Percentiles rank a stretch among this genome's conserved stretches.
Evolutionary conservation across 2,329 filamentous ascomycete species (phyloP).

Genomic region (Pseudogymnoascus sp.): DNA sequence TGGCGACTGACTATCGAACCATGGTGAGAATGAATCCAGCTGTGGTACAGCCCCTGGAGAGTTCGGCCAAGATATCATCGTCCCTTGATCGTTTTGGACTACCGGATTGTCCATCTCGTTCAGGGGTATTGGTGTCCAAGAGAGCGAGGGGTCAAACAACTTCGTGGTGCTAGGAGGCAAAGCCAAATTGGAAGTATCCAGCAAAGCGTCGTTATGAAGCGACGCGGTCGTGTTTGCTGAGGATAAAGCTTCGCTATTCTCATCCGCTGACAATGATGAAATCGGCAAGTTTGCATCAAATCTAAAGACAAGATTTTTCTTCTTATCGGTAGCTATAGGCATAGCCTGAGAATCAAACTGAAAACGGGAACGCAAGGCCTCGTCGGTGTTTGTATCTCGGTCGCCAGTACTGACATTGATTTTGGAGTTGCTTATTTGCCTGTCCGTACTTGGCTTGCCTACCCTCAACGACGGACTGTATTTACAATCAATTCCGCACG

Average conservation of each 20-base stretch:
- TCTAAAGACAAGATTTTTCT: background rate
- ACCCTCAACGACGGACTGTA: conserved; percentile 47
- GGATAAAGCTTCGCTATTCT: background rate
- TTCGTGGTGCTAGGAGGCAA: conserved; percentile 10
- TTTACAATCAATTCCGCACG: conserved; percentile 42
- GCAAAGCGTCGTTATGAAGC: background rate
- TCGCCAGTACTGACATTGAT: conserved; percentile 11
- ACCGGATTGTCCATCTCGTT: background rate
- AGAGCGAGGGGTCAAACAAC: conserved; percentile 15
- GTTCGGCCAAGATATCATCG: background rate
- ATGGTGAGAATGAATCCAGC: background rate
- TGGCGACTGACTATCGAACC: background rate
- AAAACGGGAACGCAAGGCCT: background rate
- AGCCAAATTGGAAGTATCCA: background rate
- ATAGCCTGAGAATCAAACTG: conserved; percentile 4
- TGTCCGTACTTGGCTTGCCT: conserved; percentile 40
- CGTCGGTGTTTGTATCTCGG: background rate
- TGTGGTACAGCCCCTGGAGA: background rate
- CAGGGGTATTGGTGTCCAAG: background rate
- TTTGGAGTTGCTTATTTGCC: conserved; percentile 19
- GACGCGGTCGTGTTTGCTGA: conserved; percentile 1
- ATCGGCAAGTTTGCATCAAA: conserved; percentile 7
- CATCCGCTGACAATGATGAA: background rate
- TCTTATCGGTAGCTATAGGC: conserved; percentile 1
- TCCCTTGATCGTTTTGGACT: background rate